These are phyloP conservation scores for Trametes coccinea DNA, from an alignment of 768 basidiomycete species.

Conservation along the genomic window DNA sequence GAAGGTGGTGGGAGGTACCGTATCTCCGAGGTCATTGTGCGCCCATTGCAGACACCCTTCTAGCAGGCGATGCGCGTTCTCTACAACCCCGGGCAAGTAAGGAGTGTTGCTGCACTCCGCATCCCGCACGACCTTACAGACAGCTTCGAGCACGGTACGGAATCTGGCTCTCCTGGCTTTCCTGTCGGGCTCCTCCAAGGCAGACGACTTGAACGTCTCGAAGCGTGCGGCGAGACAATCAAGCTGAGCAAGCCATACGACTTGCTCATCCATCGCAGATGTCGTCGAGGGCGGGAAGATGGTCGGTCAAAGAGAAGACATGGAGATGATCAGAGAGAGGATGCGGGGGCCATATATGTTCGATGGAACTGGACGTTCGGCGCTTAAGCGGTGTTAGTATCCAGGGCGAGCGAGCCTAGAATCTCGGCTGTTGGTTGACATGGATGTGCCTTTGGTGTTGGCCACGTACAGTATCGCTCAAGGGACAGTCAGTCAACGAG, in stretches of 20 bases:
- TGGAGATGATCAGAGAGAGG: not conserved
- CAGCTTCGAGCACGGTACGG: conserved; percentile 9
- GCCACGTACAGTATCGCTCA: too few relatives aligned
- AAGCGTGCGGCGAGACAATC: conserved; percentile 9
- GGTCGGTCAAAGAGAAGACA: not conserved
- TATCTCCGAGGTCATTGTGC: conserved; percentile 15
- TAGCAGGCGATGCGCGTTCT: conserved; percentile 13
- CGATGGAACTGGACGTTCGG: conserved; percentile 7
- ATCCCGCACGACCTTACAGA: conserved; percentile 18
- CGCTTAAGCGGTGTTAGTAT: conserved; percentile 10
- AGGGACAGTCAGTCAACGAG: too few relatives aligned
- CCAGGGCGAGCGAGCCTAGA: conserved; percentile 13
- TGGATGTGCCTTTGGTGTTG: too few relatives aligned
- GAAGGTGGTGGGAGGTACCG: conserved; percentile 11
- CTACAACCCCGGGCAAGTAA: conserved; percentile 3
- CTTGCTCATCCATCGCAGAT: not conserved
- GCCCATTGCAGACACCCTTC: conserved; percentile 18
- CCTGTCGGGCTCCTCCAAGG: conserved; percentile 9
- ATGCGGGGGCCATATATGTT: not conserved
- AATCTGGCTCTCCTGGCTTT: conserved; percentile 6
- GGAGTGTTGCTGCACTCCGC: not conserved
- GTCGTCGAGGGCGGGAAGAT: not conserved
- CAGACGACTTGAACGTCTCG: conserved; percentile 2
- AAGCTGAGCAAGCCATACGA: not conserved
- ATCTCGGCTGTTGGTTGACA: not conserved